Evolutionary conservation across 805 yeast genomes (phyloP).

Genomic region (Candida nonsorbophila): DNA sequence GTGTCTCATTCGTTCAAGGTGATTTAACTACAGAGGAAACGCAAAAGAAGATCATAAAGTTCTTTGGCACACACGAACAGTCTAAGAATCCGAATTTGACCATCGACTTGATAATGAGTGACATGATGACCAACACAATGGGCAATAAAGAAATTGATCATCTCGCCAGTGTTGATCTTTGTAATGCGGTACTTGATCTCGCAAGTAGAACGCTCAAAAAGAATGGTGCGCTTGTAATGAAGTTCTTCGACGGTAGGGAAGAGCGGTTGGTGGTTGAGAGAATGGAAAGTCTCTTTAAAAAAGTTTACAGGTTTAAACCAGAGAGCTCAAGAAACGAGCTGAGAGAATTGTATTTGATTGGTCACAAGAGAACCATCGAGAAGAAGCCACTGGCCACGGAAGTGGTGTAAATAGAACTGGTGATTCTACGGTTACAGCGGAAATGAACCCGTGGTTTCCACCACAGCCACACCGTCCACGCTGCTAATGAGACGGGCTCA

Average conservation of each 20-base stretch:
- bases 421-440: no score
- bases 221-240: conserved; percentile 74
- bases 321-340: conserved; percentile 74
- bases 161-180: conserved; percentile 77
- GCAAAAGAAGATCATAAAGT: conserved; percentile 48
- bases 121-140: conserved; percentile 91
- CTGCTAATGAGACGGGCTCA: no score
- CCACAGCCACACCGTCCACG: no score
- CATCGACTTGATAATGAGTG: conserved; percentile 50
- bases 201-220: conserved; percentile 66
- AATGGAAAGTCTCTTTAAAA: conserved; percentile 52
- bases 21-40: conserved; percentile 41
- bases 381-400: no score
- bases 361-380: no score
- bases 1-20: conserved; percentile 34
- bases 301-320: conserved; percentile 73
- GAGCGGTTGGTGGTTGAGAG: conserved; percentile 60
- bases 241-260: conserved; percentile 79
- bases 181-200: conserved; percentile 83
- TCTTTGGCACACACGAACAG: conserved; percentile 31
- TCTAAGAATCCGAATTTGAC: conserved; percentile 5
- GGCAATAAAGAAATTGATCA: conserved; percentile 84
- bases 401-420: no score
- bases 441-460: no score
- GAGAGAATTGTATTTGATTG: conserved; percentile 77